Conservation (phyloP, 257 asterid species). For the Linderniella brevidens region DNA sequence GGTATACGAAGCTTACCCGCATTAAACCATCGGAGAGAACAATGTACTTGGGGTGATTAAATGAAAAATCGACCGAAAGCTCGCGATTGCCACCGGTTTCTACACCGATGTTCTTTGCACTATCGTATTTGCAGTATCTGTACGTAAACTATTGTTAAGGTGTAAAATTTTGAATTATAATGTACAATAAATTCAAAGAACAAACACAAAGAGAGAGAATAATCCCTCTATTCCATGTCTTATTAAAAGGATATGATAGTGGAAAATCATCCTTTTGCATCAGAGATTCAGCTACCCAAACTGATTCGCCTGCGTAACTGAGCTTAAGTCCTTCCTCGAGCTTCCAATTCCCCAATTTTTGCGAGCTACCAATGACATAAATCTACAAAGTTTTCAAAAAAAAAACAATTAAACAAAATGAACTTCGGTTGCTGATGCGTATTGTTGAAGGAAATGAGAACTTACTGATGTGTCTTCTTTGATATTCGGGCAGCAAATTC, state of each 20-base stretch:
- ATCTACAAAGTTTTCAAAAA: conserved; percentile 28
- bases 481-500: conserved; percentile 66
- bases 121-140: conserved; percentile 57
- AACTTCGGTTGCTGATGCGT: not conserved
- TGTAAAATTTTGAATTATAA: conserved; percentile 3
- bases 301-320: conserved; percentile 52
- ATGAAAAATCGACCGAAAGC: conserved; percentile 39
- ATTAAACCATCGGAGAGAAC: conserved; percentile 79
- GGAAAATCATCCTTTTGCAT: conserved; percentile 74
- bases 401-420: conserved; percentile 5
- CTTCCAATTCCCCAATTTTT: conserved; percentile 77
- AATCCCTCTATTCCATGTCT: not conserved
- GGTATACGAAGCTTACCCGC: conserved; percentile 46
- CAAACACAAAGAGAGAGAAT: not conserved
- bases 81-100: conserved; percentile 74
- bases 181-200: not conserved
- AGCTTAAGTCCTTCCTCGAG: conserved; percentile 48
- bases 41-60: conserved; percentile 43
- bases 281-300: conserved; percentile 64
- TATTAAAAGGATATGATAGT: conserved; percentile 62
- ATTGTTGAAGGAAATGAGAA: not conserved
- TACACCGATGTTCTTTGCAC: conserved; percentile 27
- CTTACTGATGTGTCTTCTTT: conserved; percentile 21
- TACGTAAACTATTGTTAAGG: conserved; percentile 62
- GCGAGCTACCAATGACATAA: conserved; percentile 63